Evolutionary conservation across 2,329 filamentous ascomycete species (phyloP), one percentile per base, ranked within the genome.

Genomic region (Rhynchosporium agropyri): DNA sequence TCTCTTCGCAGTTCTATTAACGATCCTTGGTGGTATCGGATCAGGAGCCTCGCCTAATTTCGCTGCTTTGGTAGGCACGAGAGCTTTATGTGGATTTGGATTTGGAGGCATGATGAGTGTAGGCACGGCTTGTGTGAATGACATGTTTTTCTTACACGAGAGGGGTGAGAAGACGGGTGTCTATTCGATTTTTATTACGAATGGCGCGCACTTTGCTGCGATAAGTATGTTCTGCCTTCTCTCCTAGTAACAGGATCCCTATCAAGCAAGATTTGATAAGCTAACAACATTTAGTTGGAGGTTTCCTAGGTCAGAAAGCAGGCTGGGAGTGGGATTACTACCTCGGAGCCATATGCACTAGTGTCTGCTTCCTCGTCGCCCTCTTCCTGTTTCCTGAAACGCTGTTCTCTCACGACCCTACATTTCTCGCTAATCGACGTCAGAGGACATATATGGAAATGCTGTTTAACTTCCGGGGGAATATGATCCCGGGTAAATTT

Each of bases 261-360:
- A 57, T 26, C 45, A 46, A 36, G 33, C n/a, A 40, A 26, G 12
- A 49, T 46, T 28, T 31, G n/a, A 54, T 1, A 10, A 10, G 15
- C 60, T 63, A 62, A 51, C 13, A 50, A 28, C 33, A 36, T n/a
- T 3, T 50, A 71, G 70, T 72, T 45, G 71, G 71, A 36, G 71
- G 72, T 9, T 73, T 66, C 51, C 65, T 72, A 9, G 69, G 69
- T 13, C 65, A 71, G 64, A 63, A 66, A 9, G 62, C 65, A 45
- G 68, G 71, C n/a, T 73, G 70, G 72, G 57, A 67, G 66, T 73
- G 71, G 71, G 71, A 73, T 43, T 73, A 73, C 65, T 73, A 69
- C 38, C 63, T 72, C 8, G 71, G 71, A 12, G 70, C 69, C 9
- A 63, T 73, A 57, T 64, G 59, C n/a, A 71, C 69, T 8, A 40